A percentile compares a stretch with the other conserved stretches of the same genome.
Evolutionary conservation across 495 filamentous ascomycete species (phyloP).

Genomic region (Clohesyomyces aquaticus): DNA sequence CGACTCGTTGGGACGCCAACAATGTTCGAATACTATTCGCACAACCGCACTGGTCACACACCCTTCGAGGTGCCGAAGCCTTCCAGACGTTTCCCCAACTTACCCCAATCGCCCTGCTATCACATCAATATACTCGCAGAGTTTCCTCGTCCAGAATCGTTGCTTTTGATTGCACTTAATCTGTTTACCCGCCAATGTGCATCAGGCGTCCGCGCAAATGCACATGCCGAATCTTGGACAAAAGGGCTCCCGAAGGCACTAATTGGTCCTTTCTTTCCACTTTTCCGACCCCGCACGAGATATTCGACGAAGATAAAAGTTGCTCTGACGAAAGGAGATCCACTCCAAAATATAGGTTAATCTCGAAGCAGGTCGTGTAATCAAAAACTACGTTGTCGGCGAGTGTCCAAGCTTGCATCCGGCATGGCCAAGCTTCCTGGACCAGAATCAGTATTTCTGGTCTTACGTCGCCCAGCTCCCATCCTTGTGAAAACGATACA

Average conservation of each 20-base stretch:
- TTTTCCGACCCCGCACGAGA: constrained; percentile 1
- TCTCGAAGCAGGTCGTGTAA: background rate
- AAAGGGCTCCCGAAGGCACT: background rate
- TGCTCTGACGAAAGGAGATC: constrained; percentile 12
- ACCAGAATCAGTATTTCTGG: constrained; percentile 1
- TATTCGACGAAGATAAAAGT: constrained; percentile 8
- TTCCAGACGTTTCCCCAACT: no score
- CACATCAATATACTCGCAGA: constrained; percentile 17
- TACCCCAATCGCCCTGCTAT: no score
- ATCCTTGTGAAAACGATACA: constrained; percentile 14
- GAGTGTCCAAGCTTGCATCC: constrained; percentile 2
- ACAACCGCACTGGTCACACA: no score
- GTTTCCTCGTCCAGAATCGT: background rate
- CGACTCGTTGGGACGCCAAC: no score
- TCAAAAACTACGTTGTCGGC: constrained; percentile 21
- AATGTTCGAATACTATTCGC: no score
- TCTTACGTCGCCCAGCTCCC: background rate
- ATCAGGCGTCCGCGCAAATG: constrained; percentile 5
- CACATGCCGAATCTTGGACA: constrained; percentile 10
- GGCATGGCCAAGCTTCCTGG: constrained; percentile 2
- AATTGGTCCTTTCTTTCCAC: background rate
- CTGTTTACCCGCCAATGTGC: constrained; percentile 16
- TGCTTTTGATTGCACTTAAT: constrained; percentile 16
- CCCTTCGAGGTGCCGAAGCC: no score
- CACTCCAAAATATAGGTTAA: constrained; percentile 7